phyloP scores from a whole-genome alignment of 179 eudicot species.

The Silene noctiflora region DNA sequence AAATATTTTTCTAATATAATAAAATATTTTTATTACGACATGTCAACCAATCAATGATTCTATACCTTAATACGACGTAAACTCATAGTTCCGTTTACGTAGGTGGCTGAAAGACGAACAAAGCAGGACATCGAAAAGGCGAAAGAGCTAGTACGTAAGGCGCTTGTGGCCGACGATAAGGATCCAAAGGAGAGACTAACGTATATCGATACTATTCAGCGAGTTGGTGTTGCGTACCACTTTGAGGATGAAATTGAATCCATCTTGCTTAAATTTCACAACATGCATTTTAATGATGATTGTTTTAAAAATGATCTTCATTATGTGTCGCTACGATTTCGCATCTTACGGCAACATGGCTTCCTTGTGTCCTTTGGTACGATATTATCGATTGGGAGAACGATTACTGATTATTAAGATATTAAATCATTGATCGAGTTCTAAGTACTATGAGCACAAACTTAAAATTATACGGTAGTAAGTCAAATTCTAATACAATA shows the following conservation, averaged over 20 bases:
- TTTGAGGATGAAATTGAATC: conserved; percentile 14
- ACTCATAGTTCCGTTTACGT: too few species aligned
- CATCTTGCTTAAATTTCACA: background rate
- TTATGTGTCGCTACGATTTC: conserved; percentile 11
- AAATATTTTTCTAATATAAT: too few species aligned
- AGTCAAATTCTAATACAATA: too few species aligned
- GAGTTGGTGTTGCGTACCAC: conserved; percentile 9
- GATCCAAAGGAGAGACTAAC: background rate
- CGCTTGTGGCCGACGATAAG: background rate
- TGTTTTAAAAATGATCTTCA: background rate
- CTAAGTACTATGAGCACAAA: too few species aligned
- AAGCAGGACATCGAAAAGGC: background rate
- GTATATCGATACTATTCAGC: background rate
- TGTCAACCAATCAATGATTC: too few species aligned
- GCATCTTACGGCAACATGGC: conserved; percentile 20
- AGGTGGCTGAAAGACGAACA: background rate
- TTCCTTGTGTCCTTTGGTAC: conserved; percentile 12
- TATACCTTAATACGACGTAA: too few species aligned
- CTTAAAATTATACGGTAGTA: too few species aligned
- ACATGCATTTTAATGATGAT: background rate
- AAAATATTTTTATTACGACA: too few species aligned
- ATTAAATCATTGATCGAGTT: too few species aligned
- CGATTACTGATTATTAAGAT: too few species aligned
- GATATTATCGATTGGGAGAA: background rate
- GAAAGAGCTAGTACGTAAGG: background rate